Base-by-base conservation (phyloP, 176 grass and related monocot species). In the Oryza glaberrima region DNA sequence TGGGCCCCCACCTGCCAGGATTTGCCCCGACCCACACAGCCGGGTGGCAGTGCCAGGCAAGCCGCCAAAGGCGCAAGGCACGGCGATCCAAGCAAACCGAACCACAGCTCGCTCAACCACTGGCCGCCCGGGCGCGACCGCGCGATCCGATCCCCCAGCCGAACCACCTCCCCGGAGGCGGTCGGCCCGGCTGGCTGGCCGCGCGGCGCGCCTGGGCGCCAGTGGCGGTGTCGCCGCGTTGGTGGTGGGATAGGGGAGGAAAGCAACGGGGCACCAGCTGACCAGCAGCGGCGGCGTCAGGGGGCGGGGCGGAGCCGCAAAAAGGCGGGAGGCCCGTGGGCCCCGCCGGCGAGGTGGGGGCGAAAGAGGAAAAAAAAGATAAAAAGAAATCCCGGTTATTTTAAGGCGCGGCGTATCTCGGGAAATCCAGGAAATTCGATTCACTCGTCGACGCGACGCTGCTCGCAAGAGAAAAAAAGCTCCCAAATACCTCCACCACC, bases 381-480 rank as follows among this genome's bases (percentile, higher is more conserved):
- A 35, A 35, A 35, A 41, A 41, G 1, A 41, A 41, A 41, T 17
- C 19, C 44, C 7, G 65, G 36, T 83, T 98, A 86, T 85, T 93
- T 88, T 92, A 95, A 82, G 56, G 77, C 58, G 25, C 70, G 44
- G 82, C 91, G 93, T 94, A 98, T 92, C 93, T 90, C 68, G 83
- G 81, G 45, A 95, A 90, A 98, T 93, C 93, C 80, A 87, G 66
- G 52, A 89, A 84, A 93, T 95, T 98, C 91, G 93, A 84, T 90
- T 84, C 84, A 89, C 76, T 87, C 72, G 79, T 76, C 38, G 72
- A 19, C 43, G n/a, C 70, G 25, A 72, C 66, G 68, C 83, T 36
- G 28, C 82, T 80, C 68, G 44, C 65, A 65, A 48, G 77, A 83
- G 88, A 61, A 78, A 61, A 78, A 46, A 61, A 36, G 51, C 72